Conservation (phyloP, 129 eudicot species). For the Tanacetum coccineum region DNA sequence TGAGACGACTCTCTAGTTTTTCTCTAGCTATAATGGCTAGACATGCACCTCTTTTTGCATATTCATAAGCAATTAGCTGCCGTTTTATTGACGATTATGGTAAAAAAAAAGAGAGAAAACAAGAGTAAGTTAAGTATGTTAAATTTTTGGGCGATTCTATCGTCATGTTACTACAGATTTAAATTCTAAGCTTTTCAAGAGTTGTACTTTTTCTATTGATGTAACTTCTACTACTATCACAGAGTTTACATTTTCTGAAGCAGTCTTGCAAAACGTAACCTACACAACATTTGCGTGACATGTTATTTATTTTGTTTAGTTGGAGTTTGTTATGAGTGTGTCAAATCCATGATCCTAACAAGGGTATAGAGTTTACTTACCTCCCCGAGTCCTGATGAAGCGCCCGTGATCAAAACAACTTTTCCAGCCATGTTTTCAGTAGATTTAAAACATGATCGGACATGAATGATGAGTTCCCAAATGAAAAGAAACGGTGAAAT, state of each 20-base stretch:
- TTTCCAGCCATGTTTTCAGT: slow-evolving; percentile 35
- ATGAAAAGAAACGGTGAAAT: slow-evolving; percentile 11
- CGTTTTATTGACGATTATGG: neutral
- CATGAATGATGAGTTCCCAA: slow-evolving; percentile 20
- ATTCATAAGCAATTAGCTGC: slow-evolving; percentile 45
- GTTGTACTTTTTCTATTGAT: too few species aligned
- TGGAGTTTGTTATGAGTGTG: neutral
- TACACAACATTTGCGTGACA: neutral
- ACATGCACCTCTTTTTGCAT: slow-evolving; percentile 41
- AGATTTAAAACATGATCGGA: slow-evolving; percentile 16
- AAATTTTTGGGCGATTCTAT: too few species aligned
- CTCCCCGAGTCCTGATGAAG: slow-evolving; percentile 30
- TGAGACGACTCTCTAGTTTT: slow-evolving; percentile 32
- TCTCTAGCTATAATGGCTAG: slow-evolving; percentile 34
- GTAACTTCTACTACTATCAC: too few species aligned
- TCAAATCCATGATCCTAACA: neutral
- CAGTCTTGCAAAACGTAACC: neutral
- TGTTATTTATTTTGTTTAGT: neutral
- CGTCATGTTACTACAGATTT: too few species aligned
- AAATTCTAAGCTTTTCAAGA: too few species aligned
- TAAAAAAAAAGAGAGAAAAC: neutral
- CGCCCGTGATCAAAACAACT: slow-evolving; percentile 52
- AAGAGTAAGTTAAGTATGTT: too few species aligned
- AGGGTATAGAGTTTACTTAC: slow-evolving; percentile 7
- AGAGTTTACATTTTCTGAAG: neutral